These are phyloP conservation scores for Pseudocohnilembus persalinus DNA, from an alignment of 169 alveolate genomes.

Conservation along the genomic window DNA sequence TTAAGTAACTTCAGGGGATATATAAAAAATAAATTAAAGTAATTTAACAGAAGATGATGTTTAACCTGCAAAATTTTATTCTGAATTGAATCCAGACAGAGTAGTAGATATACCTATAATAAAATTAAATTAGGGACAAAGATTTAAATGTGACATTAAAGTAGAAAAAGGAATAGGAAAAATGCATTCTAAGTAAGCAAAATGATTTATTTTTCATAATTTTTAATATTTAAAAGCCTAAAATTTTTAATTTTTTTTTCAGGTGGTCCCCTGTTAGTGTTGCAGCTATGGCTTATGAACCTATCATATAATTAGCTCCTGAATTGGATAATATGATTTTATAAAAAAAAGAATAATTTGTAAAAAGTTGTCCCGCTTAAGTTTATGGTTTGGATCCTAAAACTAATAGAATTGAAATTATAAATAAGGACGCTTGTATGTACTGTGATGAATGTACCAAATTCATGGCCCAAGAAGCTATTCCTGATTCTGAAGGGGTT, in stretches of 20 bases:
- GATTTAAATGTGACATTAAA: constrained; percentile 90
- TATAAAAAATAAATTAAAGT: constrained; percentile 50
- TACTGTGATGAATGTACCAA: constrained; percentile 89
- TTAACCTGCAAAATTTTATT: constrained; percentile 53
- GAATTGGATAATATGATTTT: constrained; percentile 59
- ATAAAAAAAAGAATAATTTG: constrained; percentile 80
- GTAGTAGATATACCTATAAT: constrained; percentile 92
- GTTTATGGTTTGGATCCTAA: constrained; percentile 77
- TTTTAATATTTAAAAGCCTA: not conserved
- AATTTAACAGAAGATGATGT: constrained; percentile 46
- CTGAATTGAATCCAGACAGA: constrained; percentile 44
- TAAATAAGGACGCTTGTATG: constrained; percentile 74
- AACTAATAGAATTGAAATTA: constrained; percentile 64
- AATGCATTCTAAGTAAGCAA: constrained; percentile 89
- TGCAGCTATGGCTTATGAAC: constrained; percentile 81
- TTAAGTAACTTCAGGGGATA: constrained; percentile 88
- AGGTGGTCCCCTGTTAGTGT: constrained; percentile 95
- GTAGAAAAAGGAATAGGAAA: constrained; percentile 97
- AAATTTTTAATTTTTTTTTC: no score
- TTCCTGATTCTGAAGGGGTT: constrained; percentile 3
- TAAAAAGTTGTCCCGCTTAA: constrained; percentile 89
- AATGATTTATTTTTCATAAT: no score
- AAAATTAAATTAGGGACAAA: constrained; percentile 91
- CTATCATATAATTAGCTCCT: constrained; percentile 66
- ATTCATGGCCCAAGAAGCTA: constrained; percentile 45